Base-by-base conservation (phyloP, 2,329 filamentous ascomycete species). In the Teratosphaeria nubilosa region DNA sequence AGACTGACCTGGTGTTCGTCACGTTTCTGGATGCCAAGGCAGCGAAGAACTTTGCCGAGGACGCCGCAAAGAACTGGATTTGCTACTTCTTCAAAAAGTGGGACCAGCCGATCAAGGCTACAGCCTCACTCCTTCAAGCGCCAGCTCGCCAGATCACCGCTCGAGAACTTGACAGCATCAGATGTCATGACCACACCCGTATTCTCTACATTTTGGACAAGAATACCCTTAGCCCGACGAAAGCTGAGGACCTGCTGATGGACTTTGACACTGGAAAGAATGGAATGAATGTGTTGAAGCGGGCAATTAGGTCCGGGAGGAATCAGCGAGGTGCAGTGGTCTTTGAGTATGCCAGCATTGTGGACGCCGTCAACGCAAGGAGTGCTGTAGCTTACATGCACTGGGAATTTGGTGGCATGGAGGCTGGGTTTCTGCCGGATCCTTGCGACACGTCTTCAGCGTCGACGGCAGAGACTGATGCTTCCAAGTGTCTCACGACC, bases 1-100 rank as follows among this genome's bases (percentile, higher is more conserved):
- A 24, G 3, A 64, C 59, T 14, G 66, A 67, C 57, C 51, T 56
- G 1, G 62, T 57, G 11, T 55, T 63, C 16, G 31, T 70, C 10
- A 62, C 58, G 20, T 70, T 69, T 54, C 22, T 63, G 5, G 34
- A 53, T 53, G 61, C 62, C 24, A 22, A 45, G 10, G 53, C 54
- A 16, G 66, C 68, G 1, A 10, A 30, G 11, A 22, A 27, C 5
- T 68, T 60, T 58, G 57, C 60, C 53, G 37, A 58, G 2, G 20
- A 34, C 31, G 60, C 57, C 24, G 10, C 22, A 11, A 37, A 54
- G 27, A 34, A 61, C 24, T 37, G 24, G 24, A 56, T 61, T 55
- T 54, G 50, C 54, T 59, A 58, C 51, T 53, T 48, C 51, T 53
- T 50, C 34, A 54, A 58, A 32, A 7, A 53, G 20, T 52, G 14